Evolutionary conservation across 768 basidiomycete species (phyloP).

Genomic region (Mycena rebaudengoi): DNA sequence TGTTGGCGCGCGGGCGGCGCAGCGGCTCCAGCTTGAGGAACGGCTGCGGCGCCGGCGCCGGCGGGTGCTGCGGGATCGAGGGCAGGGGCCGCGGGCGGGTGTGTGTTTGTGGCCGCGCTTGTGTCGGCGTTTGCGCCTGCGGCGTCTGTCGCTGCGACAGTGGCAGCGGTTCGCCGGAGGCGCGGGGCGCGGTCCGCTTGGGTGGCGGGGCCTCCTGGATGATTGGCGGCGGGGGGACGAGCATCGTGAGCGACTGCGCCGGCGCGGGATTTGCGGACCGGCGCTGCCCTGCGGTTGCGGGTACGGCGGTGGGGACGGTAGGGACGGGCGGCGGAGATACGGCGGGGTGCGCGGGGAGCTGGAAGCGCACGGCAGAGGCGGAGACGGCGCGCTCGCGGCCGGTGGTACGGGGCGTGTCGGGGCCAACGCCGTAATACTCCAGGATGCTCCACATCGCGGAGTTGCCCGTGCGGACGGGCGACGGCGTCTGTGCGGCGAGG

Average conservation of each 20-base stretch:
- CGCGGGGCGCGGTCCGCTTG: no score
- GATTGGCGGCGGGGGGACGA: neutral
- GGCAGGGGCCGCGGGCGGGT: conserved; percentile 10
- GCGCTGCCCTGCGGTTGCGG: neutral
- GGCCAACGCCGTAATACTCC: conserved; percentile 8
- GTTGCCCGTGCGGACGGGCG: neutral
- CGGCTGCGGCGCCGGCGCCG: neutral
- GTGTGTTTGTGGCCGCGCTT: no score
- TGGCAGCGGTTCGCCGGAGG: no score
- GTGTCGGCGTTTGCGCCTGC: no score
- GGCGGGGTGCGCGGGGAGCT: neutral
- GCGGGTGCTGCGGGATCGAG: neutral
- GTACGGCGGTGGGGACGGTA: neutral
- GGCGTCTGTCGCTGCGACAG: no score
- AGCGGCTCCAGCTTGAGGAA: neutral
- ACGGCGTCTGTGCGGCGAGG: neutral
- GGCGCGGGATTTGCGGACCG: no score
- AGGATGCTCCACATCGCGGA: conserved; percentile 17
- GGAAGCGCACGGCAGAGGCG: no score
- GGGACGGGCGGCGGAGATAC: neutral
- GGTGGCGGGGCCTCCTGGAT: no score
- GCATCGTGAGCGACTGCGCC: neutral
- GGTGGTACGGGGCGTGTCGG: conserved; percentile 4
- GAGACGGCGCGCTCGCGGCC: no score
- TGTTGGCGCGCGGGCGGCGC: neutral